Base-by-base conservation (phyloP, 1,284 basidiomycete species). In the Ustilago crameri region DNA sequence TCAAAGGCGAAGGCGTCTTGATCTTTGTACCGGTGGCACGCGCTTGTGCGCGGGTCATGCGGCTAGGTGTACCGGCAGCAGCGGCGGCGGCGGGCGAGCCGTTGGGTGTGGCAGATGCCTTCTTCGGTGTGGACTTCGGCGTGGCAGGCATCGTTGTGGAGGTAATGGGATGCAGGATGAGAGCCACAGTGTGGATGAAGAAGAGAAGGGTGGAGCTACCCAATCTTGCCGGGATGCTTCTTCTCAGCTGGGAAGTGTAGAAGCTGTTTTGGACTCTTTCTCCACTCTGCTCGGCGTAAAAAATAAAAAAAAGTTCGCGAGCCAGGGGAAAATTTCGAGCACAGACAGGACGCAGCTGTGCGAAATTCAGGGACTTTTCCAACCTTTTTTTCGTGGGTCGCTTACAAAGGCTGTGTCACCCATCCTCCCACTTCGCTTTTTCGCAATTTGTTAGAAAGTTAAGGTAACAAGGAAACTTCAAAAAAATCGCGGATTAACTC, bases 41-140 rank as follows among this genome's bases (percentile, higher is more conserved):
- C 2, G 68, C 68, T 35, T 71, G 68, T 9, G 68, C 57, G 2
- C 68, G 41, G 9, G 68, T 71, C 58, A 71, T 27, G 37, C 68
- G 61, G 37, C 51, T 45, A 1, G 68, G 68, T 5, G 68, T 58
- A 17, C 40, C 23, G 41, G 41, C 20, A 3, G 62, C n/a, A 14
- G 61, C 34, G 7, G 50, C 51, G 4, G 49, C 41, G 9, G 61
- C 56, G 15, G 59, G 47, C 8, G 59, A 47, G 26, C 24, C 23
- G 17, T 10, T 41, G 20, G 30, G 30, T 30, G 30, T 30, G 30
- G 44, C 43, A 24, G 42, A 9, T 15, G 58, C 55, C 60, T 67
- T 72, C 32, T 60, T 72, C 4, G 63, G 59, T 17, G 69, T 72
- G 1, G 64, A 54, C 20, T 59, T 68, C 22, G 65, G 59, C 32